Percentiles rank a stretch among this genome's conserved stretches.
These are phyloP conservation scores for Trichoderma oligosporum DNA, from an alignment of 2,329 filamentous ascomycete genomes.

Conservation along the genomic window DNA sequence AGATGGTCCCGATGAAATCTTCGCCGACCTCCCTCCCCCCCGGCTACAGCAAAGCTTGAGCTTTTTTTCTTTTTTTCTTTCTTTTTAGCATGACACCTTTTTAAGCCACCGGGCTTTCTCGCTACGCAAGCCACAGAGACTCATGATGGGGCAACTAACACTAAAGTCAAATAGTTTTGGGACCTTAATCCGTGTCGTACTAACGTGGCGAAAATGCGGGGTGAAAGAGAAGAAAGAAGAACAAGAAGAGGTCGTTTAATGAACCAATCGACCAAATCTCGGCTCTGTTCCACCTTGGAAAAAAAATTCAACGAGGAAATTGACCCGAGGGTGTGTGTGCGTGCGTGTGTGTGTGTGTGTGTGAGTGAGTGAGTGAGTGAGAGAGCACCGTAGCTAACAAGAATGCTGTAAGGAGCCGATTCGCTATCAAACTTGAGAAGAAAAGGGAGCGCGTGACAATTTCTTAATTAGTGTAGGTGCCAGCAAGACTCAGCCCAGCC, in stretches of 20 bases:
- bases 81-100: too few relatives aligned
- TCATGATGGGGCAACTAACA: not conserved
- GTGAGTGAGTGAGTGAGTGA: too few relatives aligned
- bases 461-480: too few relatives aligned
- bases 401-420: too few relatives aligned
- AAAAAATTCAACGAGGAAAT: not conserved
- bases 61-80: not conserved
- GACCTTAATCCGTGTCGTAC: not conserved
- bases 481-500: too few relatives aligned
- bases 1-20: not conserved
- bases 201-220: conserved; percentile 8
- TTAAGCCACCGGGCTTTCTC: too few relatives aligned
- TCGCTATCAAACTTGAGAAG: too few relatives aligned
- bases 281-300: not conserved
- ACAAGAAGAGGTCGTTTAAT: not conserved
- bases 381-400: too few relatives aligned
- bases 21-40: not conserved
- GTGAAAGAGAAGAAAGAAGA: not conserved
- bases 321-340: too few relatives aligned
- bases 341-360: too few relatives aligned
- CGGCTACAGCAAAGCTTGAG: conserved; percentile 6
- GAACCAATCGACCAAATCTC: not conserved
- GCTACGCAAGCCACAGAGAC: conserved; percentile 8
- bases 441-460: too few relatives aligned
- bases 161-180: conserved; percentile 10